Evolutionary conservation across 495 filamentous ascomycete genomes (phyloP), one percentile per base, ranked within the genome.

Genomic region (Collariella sp.): DNA sequence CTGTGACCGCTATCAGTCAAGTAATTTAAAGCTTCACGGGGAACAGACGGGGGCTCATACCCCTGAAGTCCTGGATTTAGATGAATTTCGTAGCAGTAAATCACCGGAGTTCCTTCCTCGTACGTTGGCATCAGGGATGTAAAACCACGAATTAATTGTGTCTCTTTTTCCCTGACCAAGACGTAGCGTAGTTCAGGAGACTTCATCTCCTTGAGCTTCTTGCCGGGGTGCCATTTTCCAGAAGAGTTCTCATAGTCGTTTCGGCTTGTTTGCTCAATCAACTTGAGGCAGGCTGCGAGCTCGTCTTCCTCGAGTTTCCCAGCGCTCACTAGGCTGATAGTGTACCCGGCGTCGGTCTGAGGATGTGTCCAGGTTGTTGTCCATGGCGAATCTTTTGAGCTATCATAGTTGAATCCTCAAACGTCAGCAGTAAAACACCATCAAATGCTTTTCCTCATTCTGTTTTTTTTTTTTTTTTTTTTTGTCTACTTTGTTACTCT

Each of bases 21-120:
- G n/a, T 20, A 18, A 1, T 18, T 18, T 20, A 12, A n/a, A 24
- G 6, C 22, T 16, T 22, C 12, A 29, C 2, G 35, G 24, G 34
- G 15, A 2, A 2, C 42, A 20, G 26, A 23, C 18, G 24, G 47
- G n/a, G 16, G 10, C 23, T 12, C 15, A 24, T 44, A 73, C 67
- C 77, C 68, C 55, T 83, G 83, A 4, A 83, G 66, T 1, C 55
- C 59, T 1, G 75, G 68, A 38, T 74, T 67, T 9, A 95, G 72
- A 57, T 96, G 90, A 20, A 96, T 81, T 72, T 96, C 90, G 66
- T 96, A 96, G 68, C 86, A 86, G 60, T 95, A 96, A 3, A 91
- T 58, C 5, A 94, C 87, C 13, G 85, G 77, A 26, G 79, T 69
- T 0, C 81, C 80, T 55, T 85, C 86, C 60, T 96, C 90, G 56